These are phyloP conservation scores for Leucogyrophana mollusca DNA, from an alignment of 768 basidiomycete species.

Conservation along the genomic window DNA sequence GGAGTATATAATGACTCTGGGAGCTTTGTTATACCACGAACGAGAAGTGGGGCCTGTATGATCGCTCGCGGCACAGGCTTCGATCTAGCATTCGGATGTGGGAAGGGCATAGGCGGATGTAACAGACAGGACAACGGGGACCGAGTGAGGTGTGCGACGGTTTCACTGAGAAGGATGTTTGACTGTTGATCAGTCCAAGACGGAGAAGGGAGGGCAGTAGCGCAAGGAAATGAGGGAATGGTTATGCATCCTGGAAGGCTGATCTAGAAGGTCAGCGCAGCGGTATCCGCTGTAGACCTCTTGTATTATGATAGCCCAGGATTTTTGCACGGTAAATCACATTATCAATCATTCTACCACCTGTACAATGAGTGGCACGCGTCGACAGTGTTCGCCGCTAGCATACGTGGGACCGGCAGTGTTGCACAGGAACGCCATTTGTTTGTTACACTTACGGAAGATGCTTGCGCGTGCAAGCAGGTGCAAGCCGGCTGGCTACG, in stretches of 20 bases:
- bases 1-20: slow-evolving; percentile 46
- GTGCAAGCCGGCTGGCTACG: too few species aligned
- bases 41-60: slow-evolving; percentile 63
- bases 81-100: slow-evolving; percentile 7
- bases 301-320: too few species aligned
- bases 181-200: slow-evolving; percentile 57
- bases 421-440: too few species aligned
- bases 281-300: slow-evolving; percentile 65
- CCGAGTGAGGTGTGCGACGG: slow-evolving; percentile 41
- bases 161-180: slow-evolving; percentile 44
- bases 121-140: slow-evolving; percentile 30
- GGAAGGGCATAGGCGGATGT: slow-evolving; percentile 44
- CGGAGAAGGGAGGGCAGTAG: slow-evolving; percentile 56
- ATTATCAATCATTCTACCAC: too few species aligned
- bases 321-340: too few species aligned
- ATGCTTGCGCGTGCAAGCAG: too few species aligned
- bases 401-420: too few species aligned
- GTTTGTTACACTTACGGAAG: too few species aligned
- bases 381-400: too few species aligned
- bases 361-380: too few species aligned
- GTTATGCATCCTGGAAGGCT: slow-evolving; percentile 74
- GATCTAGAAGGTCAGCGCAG: slow-evolving; percentile 67
- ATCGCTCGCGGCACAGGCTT: slow-evolving; percentile 38
- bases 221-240: slow-evolving; percentile 64
- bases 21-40: slow-evolving; percentile 48